Conservation (phyloP, 805 yeast genomes). For the Pichia occidentalis region DNA sequence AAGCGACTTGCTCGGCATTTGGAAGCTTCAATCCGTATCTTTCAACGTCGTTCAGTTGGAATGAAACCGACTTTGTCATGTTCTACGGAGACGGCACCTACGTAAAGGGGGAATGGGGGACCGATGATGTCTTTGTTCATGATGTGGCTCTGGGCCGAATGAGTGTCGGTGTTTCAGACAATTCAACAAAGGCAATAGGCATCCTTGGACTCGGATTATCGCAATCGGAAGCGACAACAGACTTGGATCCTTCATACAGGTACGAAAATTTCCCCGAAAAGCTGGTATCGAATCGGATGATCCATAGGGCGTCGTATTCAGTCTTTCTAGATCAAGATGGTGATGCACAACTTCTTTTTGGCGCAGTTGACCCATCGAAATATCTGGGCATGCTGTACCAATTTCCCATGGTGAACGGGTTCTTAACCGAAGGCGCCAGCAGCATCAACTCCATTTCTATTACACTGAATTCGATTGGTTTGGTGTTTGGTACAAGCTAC, state of each 20-base stretch:
- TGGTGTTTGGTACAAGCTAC: too few relatives aligned
- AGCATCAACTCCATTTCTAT: slow-evolving; percentile 36
- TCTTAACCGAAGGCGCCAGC: slow-evolving; percentile 27
- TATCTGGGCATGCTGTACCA: slow-evolving; percentile 45
- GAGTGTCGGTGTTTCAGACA: slow-evolving; percentile 69
- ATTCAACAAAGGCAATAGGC: slow-evolving; percentile 56
- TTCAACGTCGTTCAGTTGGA: slow-evolving; percentile 35
- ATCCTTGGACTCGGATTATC: slow-evolving; percentile 69
- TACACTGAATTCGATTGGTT: slow-evolving; percentile 8
- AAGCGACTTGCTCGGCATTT: slow-evolving; percentile 35
- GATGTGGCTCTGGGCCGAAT: slow-evolving; percentile 41
- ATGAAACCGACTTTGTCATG: slow-evolving; percentile 37
- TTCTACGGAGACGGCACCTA: slow-evolving; percentile 40
- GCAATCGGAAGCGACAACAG: slow-evolving; percentile 49
- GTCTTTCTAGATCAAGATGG: slow-evolving; percentile 46
- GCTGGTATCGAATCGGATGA: slow-evolving; percentile 51
- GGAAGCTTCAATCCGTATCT: slow-evolving; percentile 42
- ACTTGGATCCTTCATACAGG: slow-evolving; percentile 24
- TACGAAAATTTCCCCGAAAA: slow-evolving; percentile 65
- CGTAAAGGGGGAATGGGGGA: slow-evolving; percentile 51
- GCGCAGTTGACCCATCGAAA: slow-evolving; percentile 63
- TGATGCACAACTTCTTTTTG: slow-evolving; percentile 55
- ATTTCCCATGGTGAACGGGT: slow-evolving; percentile 45
- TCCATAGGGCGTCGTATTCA: slow-evolving; percentile 51
- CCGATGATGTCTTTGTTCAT: slow-evolving; percentile 51